A percentile compares a stretch with the other conserved stretches of the same genome.
phyloP scores from a whole-genome alignment of 441 rosid genomes.

The Hura crepitans region DNA sequence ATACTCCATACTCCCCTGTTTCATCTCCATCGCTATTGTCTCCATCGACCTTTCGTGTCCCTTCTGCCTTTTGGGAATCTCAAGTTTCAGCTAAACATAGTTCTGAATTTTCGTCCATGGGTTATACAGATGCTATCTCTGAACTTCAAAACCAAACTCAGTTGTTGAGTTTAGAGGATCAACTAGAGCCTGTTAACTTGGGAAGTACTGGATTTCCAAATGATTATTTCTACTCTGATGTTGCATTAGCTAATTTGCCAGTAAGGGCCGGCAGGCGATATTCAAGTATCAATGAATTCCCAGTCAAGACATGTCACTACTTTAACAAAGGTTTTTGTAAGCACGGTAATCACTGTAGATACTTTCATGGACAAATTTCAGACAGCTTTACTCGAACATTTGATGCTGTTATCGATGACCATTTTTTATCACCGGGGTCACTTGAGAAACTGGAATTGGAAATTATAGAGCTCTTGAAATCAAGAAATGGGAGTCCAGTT shows the following conservation, averaged over 20 bases:
- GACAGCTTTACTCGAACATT: constrained; percentile 36
- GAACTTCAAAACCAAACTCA: constrained; percentile 38
- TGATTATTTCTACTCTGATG: constrained; percentile 37
- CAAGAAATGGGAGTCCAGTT: constrained; percentile 53
- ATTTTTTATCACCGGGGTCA: constrained; percentile 35
- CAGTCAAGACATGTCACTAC: constrained; percentile 51
- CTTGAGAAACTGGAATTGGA: constrained; percentile 55
- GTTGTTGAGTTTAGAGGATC: constrained; percentile 45
- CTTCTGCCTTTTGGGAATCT: constrained; percentile 34
- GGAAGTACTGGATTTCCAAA: constrained; percentile 32
- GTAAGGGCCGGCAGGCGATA: constrained; percentile 28
- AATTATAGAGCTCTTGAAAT: constrained; percentile 49
- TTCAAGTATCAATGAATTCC: constrained; percentile 31
- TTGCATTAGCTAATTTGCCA: constrained; percentile 27
- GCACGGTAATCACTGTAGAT: constrained; percentile 63
- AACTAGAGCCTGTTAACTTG: constrained; percentile 30
- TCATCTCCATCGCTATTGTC: constrained; percentile 27
- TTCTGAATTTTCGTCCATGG: constrained; percentile 27
- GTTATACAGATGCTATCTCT: constrained; percentile 33
- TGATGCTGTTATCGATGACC: constrained; percentile 39
- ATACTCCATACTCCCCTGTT: constrained; percentile 26
- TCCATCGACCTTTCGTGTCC: constrained; percentile 27
- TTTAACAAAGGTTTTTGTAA: constrained; percentile 63
- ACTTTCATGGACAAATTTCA: constrained; percentile 42
- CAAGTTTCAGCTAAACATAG: constrained; percentile 27